Percentiles rank a stretch among this genome's conserved stretches.
phyloP scores from a whole-genome alignment of 305 asterid species.

The Rubia balearica region DNA sequence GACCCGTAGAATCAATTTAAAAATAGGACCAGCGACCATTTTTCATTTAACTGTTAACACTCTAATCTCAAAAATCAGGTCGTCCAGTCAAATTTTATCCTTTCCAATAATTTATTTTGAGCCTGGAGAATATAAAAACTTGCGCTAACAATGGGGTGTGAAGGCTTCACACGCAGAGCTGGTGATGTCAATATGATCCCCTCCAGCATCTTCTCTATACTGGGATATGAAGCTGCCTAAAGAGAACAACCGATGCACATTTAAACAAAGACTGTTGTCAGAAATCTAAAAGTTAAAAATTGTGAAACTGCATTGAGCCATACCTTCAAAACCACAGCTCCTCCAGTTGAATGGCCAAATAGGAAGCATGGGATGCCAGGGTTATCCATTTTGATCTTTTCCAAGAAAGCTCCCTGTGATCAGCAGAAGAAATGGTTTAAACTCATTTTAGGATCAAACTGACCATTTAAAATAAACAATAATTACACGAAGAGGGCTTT shows the following conservation, averaged over 20 bases:
- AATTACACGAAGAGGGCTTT: neutral
- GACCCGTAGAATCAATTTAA: neutral
- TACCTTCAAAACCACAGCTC: conserved; percentile 94
- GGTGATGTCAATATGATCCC: conserved; percentile 94
- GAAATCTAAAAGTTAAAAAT: neutral
- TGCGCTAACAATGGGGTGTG: conserved; percentile 92
- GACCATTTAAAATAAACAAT: neutral
- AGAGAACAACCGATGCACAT: conserved; percentile 18
- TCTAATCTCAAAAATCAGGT: neutral
- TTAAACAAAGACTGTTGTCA: neutral
- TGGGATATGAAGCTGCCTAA: conserved; percentile 65
- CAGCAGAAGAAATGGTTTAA: conserved; percentile 2
- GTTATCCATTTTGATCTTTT: conserved; percentile 60
- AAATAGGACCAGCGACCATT: neutral
- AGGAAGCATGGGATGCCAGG: conserved; percentile 82
- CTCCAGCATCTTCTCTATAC: conserved; percentile 69
- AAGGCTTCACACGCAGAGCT: conserved; percentile 93
- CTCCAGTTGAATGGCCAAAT: conserved; percentile 97
- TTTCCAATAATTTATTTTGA: too few species aligned
- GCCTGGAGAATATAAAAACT: too few species aligned
- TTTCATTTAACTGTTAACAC: neutral
- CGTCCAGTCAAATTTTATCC: neutral
- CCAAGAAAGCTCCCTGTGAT: conserved; percentile 55
- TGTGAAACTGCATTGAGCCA: neutral
- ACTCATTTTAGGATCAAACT: neutral